These are phyloP conservation scores for Triglochin maritima DNA, from an alignment of 106 monocot species.

Conservation along the genomic window DNA sequence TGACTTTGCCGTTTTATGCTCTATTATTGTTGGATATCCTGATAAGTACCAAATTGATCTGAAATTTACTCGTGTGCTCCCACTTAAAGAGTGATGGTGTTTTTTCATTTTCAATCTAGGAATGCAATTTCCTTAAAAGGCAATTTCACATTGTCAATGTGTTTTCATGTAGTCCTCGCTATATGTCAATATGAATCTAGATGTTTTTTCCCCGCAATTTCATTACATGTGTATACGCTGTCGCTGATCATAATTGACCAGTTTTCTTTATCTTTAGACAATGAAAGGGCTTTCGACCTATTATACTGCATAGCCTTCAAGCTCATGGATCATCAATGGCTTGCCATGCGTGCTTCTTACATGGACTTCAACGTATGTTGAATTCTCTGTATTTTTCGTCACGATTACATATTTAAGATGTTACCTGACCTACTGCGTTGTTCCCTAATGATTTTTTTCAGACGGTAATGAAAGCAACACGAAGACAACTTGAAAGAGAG, in stretches of 20 bases:
- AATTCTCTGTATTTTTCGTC: neutral
- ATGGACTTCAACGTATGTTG: constrained; percentile 64
- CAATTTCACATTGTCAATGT: no score
- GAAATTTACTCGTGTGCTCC: no score
- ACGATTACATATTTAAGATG: neutral
- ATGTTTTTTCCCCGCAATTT: no score
- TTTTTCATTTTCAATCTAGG: no score
- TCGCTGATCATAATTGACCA: neutral
- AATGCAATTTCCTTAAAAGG: no score
- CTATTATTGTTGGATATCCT: no score
- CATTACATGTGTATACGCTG: no score
- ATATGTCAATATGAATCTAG: no score
- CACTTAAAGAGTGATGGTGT: no score
- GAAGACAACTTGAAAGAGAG: constrained; percentile 34
- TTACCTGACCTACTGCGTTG: neutral
- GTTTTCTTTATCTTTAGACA: constrained; percentile 25
- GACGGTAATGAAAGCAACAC: constrained; percentile 40
- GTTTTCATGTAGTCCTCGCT: no score
- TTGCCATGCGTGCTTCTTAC: constrained; percentile 69
- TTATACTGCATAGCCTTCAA: constrained; percentile 77
- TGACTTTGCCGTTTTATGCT: no score
- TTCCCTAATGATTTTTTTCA: constrained; percentile 10
- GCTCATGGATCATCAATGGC: constrained; percentile 83
- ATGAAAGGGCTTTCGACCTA: constrained; percentile 66
- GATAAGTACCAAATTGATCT: no score